These are phyloP conservation scores for Lunularia cruciata DNA, from an alignment of 225 moss, liverwort and hornwort genomes.

Conservation along the genomic window DNA sequence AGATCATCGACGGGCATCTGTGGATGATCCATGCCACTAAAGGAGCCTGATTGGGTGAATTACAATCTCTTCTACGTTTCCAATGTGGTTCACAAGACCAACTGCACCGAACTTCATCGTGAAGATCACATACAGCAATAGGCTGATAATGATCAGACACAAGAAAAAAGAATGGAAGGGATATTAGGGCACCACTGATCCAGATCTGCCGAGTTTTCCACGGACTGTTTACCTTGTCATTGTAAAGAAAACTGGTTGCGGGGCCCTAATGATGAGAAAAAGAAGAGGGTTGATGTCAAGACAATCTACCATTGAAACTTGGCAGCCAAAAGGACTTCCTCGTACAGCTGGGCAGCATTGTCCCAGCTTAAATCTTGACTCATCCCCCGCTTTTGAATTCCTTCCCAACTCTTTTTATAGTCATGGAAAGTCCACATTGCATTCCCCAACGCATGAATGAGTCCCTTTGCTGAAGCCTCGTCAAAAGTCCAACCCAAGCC, in stretches of 20 bases:
- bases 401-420: constrained; percentile 71
- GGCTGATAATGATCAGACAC: neutral
- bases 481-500: constrained; percentile 83
- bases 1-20: constrained; percentile 9
- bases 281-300: neutral
- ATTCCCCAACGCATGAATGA: constrained; percentile 73
- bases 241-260: neutral
- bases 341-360: constrained; percentile 75
- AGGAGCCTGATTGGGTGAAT: constrained; percentile 6
- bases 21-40: constrained; percentile 14
- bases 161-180: neutral
- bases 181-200: neutral
- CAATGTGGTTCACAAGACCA: constrained; percentile 15
- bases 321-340: constrained; percentile 75
- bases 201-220: constrained; percentile 3
- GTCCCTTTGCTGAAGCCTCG: constrained; percentile 35
- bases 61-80: constrained; percentile 24
- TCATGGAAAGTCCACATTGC: constrained; percentile 80
- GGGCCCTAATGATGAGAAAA: neutral
- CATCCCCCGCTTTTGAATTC: constrained; percentile 75
- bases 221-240: neutral
- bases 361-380: constrained; percentile 80
- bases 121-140: constrained; percentile 11
- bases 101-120: constrained; percentile 12
- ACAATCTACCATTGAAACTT: constrained; percentile 69